Percentiles rank a stretch among this genome's conserved stretches.
Evolutionary conservation across 163 green algal species (phyloP).

Genomic region (Chlamydomonas reinhardtii): DNA sequence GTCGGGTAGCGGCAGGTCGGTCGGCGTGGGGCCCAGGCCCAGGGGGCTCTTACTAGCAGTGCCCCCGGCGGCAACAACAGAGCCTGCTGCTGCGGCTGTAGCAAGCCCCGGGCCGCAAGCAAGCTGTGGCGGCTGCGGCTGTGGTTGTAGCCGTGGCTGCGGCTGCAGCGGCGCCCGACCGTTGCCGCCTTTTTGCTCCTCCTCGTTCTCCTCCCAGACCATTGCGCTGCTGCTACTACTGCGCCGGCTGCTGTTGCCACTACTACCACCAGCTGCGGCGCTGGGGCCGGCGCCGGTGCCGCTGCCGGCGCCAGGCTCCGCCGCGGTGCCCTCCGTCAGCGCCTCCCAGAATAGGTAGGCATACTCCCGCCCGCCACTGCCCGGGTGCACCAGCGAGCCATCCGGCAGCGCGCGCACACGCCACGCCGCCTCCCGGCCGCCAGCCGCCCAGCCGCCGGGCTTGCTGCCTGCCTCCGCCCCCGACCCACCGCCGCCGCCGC

Average conservation of each 20-base stretch:
- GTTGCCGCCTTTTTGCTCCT: not conserved
- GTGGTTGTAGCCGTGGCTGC: no score
- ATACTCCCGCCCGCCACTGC: constrained; percentile 15
- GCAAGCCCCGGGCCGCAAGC: no score
- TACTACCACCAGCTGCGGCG: not conserved
- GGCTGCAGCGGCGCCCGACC: not conserved
- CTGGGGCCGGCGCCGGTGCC: no score
- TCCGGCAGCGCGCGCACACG: not conserved
- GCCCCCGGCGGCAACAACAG: not conserved
- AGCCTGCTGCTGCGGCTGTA: not conserved
- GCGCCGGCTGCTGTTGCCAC: not conserved
- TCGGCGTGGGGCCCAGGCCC: constrained; percentile 6
- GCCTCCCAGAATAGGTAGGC: constrained; percentile 26
- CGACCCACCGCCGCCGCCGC: no score
- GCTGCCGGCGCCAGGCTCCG: no score
- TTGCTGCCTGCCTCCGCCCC: not conserved
- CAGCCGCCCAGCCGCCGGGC: not conserved
- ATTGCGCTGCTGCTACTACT: not conserved
- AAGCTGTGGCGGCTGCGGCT: not conserved
- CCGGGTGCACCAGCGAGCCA: not conserved
- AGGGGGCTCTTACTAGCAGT: not conserved
- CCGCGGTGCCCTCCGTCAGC: not conserved
- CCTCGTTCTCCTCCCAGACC: not conserved
- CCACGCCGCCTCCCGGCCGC: constrained; percentile 12
- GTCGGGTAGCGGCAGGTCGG: constrained; percentile 18